Conservation (phyloP, 768 basidiomycete genomes). For the Suillus weaverae region DNA sequence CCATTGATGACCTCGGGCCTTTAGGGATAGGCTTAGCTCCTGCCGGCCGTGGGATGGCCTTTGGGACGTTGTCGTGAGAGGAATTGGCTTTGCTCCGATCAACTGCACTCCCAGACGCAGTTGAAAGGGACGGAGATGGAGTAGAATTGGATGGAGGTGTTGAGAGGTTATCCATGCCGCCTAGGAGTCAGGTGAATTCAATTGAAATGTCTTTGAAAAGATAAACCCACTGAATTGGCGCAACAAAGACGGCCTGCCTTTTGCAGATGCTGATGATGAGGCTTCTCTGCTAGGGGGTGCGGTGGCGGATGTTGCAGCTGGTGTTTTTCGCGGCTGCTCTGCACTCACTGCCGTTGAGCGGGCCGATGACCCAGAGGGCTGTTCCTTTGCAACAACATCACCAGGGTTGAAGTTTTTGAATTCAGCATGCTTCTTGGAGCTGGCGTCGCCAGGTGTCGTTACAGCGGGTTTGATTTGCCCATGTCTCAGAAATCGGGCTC, state of each 20-base stretch:
- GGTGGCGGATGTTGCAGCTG: not conserved
- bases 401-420: slow-evolving; percentile 1
- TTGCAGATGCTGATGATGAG: not conserved
- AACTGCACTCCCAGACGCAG: not conserved
- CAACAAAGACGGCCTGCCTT: not conserved
- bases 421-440: not conserved
- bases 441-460: not conserved
- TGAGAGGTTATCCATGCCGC: not conserved
- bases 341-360: not conserved
- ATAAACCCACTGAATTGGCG: not conserved
- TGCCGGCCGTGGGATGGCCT: not conserved
- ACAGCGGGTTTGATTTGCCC: not conserved
- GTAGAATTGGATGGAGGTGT: not conserved
- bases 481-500: not conserved
- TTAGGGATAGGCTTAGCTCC: not conserved
- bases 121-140: not conserved
- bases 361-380: not conserved
- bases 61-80: not conserved
- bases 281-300: not conserved
- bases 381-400: not conserved
- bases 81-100: not conserved
- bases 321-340: not conserved
- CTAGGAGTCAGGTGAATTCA: not conserved
- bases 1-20: not conserved
- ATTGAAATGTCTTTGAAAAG: not conserved